Evolutionary conservation across 306 rosid species (phyloP), one percentile per base, ranked within the genome.

Genomic region (Cicer bijugum): DNA sequence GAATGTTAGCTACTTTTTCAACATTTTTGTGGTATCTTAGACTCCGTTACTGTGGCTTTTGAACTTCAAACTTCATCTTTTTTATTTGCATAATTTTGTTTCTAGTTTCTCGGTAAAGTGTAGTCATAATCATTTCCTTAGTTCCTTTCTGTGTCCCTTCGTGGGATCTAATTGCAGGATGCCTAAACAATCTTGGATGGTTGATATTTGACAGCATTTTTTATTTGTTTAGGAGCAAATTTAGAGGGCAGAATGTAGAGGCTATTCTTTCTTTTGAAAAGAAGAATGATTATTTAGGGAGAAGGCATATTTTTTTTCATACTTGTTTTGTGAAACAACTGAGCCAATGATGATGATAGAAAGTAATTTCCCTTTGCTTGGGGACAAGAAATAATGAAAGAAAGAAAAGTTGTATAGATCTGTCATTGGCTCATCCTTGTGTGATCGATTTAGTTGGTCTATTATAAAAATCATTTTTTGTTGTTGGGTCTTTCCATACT

Each of bases 51-150:
- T 73, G 35, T 28, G 63, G 51, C 14, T 73, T 74, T 52, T 43
- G 8, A 69, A 68, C 67, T 67, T 53, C 35, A 4, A 40, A 47
- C 47, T 45, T 69, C 28, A 68, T 15, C 39, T 14, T 68, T 53
- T 74, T 78, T 20, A 37, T 62, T 23, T 68, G 75, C 69, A 8
- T 65, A 23, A 43, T 71, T 50, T 11, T 72, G 23, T 60, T 74
- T 43, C 75, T 52, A 66, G 61, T 71, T 53, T 12, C 60, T 23
- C 70, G 7, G 15, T 33, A 4, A 65, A 65, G 53, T 65, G 69
- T 70, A 56, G 61, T 62, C 53, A 15, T 53, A 53, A 37, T 23
- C 73, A 66, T 47, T 40, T 42, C 44, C 17, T 78, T 78, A 66
- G 47, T 40, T 42, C 44, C 17, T 78, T 78, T 52, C 5, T 56